phyloP scores from a whole-genome alignment of 106 monocot genomes.

The Apostasia ramifera region DNA sequence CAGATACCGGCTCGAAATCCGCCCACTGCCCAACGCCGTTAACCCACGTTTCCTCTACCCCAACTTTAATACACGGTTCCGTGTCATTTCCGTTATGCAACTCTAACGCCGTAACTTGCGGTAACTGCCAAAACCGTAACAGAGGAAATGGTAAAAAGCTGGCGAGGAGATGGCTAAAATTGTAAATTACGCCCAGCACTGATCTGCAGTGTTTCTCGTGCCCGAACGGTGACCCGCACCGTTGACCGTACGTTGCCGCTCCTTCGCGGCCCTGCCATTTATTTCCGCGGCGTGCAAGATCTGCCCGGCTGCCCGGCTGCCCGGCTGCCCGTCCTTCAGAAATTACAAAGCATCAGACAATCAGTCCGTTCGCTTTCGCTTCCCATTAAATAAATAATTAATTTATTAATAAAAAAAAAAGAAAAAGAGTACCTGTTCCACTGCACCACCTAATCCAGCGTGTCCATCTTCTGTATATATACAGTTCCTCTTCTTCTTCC shows the following conservation, averaged over 20 bases:
- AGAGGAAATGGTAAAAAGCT: too few relatives aligned
- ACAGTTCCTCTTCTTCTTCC: neutral
- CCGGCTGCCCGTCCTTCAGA: neutral
- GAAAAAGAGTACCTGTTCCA: neutral
- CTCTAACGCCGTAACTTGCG: too few relatives aligned
- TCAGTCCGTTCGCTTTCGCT: neutral
- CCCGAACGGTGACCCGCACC: neutral
- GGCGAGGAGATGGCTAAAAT: too few relatives aligned
- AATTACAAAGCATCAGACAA: neutral
- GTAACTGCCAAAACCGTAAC: too few relatives aligned
- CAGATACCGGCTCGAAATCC: too few relatives aligned
- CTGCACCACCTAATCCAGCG: neutral
- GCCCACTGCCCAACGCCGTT: too few relatives aligned
- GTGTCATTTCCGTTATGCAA: too few relatives aligned
- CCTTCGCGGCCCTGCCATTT: neutral
- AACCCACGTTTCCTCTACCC: too few relatives aligned
- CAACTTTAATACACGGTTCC: too few relatives aligned
- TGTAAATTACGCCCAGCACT: too few relatives aligned
- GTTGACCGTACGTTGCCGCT: conserved; percentile 5
- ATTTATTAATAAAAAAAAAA: neutral
- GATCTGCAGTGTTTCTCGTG: neutral
- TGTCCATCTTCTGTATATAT: conserved; percentile 4
- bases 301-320: neutral
- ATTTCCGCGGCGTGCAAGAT: neutral
- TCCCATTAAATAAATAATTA: neutral